Conservation (phyloP, 2,329 filamentous ascomycete species). For the Nemania sp. region DNA sequence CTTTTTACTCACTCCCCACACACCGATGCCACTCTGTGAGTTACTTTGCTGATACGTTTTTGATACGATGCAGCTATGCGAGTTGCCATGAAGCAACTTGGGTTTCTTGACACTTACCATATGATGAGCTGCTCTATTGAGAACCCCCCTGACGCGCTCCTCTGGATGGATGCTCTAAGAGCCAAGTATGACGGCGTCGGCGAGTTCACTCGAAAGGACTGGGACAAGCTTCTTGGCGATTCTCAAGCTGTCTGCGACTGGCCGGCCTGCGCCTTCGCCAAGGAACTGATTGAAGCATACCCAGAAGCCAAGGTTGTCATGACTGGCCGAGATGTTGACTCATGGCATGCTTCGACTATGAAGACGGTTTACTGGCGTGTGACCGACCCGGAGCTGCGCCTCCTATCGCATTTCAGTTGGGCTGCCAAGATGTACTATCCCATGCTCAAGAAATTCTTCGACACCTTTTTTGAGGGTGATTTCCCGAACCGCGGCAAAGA, state of each 20-base stretch:
- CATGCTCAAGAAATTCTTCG: constrained; percentile 71
- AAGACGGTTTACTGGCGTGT: constrained; percentile 70
- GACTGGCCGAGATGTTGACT: constrained; percentile 67
- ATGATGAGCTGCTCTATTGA: constrained; percentile 73
- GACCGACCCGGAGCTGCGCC: constrained; percentile 63
- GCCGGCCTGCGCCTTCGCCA: constrained; percentile 68
- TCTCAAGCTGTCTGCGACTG: constrained; percentile 71
- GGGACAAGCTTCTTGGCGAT: constrained; percentile 69
- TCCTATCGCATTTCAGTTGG: constrained; percentile 62
- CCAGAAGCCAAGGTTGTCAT: constrained; percentile 73
- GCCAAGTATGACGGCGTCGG: constrained; percentile 62
- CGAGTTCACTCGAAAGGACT: constrained; percentile 67
- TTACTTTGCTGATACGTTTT: constrained; percentile 6
- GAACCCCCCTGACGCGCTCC: constrained; percentile 67
- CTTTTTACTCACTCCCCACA: not conserved
- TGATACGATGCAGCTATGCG: constrained; percentile 55
- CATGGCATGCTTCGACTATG: constrained; percentile 64
- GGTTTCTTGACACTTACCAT: constrained; percentile 71
- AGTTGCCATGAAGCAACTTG: constrained; percentile 66
- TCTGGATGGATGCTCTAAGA: constrained; percentile 71
- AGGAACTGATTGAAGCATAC: constrained; percentile 71
- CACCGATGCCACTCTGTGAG: not conserved
- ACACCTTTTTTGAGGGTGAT: constrained; percentile 68
- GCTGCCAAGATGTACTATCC: constrained; percentile 69
- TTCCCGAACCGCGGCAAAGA: constrained; percentile 68